Evolutionary conservation across 768 basidiomycete genomes (phyloP).

Genomic region (Amanita exitialis): DNA sequence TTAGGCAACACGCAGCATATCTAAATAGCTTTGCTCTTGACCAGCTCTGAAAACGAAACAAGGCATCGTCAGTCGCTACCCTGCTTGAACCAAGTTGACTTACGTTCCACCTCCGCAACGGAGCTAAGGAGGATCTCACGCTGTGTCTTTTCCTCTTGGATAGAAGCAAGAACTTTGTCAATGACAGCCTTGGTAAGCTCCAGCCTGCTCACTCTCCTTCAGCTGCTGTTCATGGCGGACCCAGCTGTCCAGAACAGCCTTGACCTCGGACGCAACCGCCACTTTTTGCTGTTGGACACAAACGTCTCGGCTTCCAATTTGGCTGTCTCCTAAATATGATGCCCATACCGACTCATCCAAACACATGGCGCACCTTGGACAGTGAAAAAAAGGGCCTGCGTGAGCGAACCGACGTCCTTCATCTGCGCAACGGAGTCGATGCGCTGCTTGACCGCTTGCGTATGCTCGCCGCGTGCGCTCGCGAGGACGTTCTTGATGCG

Average conservation of each 20-base stretch:
- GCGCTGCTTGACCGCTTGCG: constrained; percentile 85
- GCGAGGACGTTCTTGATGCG: constrained; percentile 78
- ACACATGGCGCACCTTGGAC: constrained; percentile 57
- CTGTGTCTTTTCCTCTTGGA: constrained; percentile 86
- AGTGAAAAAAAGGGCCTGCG: constrained; percentile 83
- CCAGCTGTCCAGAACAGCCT: constrained; percentile 94
- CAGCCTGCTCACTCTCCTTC: constrained; percentile 94
- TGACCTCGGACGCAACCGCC: constrained; percentile 80
- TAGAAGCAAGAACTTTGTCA: constrained; percentile 71
- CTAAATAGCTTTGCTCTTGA: constrained; percentile 90
- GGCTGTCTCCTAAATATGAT: constrained; percentile 67
- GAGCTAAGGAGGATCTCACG: constrained; percentile 72
- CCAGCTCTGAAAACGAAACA: constrained; percentile 47
- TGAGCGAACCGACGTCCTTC: constrained; percentile 92
- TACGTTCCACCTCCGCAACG: constrained; percentile 87
- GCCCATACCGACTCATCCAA: too few species aligned
- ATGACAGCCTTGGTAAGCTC: constrained; percentile 84
- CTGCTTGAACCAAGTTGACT: constrained; percentile 25
- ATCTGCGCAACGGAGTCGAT: constrained; percentile 87
- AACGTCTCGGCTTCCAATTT: constrained; percentile 84
- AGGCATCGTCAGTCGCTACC: neutral
- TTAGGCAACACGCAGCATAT: constrained; percentile 9
- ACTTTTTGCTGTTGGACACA: constrained; percentile 84
- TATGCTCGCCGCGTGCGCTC: constrained; percentile 79
- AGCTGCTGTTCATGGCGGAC: constrained; percentile 94